Percentiles rank a stretch among this genome's conserved stretches.
Evolutionary conservation across 805 yeast genomes (phyloP).

Genomic region (Lipomyces sp.): DNA sequence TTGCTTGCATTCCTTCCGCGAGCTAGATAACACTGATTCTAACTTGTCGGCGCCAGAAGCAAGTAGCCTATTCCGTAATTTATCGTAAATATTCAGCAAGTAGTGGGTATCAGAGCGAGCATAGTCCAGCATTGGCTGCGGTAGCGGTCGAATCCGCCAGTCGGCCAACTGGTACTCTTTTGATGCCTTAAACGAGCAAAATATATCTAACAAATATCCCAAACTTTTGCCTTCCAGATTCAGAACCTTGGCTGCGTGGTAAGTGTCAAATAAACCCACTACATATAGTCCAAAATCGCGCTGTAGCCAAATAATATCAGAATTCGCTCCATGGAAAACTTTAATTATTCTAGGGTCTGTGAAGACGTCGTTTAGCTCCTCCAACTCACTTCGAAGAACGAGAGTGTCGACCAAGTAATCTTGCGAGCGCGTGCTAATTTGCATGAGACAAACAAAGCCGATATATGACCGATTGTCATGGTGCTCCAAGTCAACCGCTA

Average conservation of each 20-base stretch:
- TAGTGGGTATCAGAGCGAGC: constrained; percentile 97
- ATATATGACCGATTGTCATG: constrained; percentile 89
- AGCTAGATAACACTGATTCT: constrained; percentile 69
- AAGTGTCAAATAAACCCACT: constrained; percentile 90
- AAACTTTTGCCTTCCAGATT: constrained; percentile 81
- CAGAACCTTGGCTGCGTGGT: constrained; percentile 80
- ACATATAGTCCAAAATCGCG: constrained; percentile 90
- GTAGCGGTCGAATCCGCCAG: constrained; percentile 90
- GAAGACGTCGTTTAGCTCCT: constrained; percentile 70
- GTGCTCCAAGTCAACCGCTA: constrained; percentile 95
- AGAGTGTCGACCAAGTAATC: constrained; percentile 91
- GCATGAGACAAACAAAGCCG: constrained; percentile 93
- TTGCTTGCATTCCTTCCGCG: constrained; percentile 77
- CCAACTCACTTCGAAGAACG: constrained; percentile 72
- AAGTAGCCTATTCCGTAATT: constrained; percentile 63
- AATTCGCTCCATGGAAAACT: constrained; percentile 93
- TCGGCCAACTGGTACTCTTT: constrained; percentile 96
- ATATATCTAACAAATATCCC: constrained; percentile 79
- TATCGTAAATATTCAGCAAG: constrained; percentile 76
- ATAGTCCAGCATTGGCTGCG: constrained; percentile 74
- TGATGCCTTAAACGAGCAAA: constrained; percentile 82
- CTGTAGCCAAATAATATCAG: constrained; percentile 97
- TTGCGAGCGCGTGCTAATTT: constrained; percentile 75
- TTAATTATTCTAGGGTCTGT: constrained; percentile 81
- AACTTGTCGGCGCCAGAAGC: constrained; percentile 30